Percentiles rank a stretch among this genome's conserved stretches.
Conservation (phyloP, 306 rosid species). For the Malus asiatica region DNA sequence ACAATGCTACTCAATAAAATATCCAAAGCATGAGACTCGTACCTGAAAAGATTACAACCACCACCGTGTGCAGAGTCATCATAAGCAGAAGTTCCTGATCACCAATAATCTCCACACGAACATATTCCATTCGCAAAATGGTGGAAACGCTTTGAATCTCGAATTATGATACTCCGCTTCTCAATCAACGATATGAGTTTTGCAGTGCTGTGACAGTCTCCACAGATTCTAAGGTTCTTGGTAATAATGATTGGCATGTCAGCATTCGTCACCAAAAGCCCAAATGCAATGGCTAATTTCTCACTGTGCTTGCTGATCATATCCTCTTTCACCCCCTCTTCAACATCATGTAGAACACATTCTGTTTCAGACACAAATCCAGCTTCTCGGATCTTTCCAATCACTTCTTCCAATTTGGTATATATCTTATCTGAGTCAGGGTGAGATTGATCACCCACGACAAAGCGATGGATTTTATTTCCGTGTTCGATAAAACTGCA, state of each 20-base stretch:
- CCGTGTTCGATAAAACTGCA: slow-evolving; percentile 57
- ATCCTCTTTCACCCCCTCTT: slow-evolving; percentile 51
- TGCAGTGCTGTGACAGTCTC: slow-evolving; percentile 61
- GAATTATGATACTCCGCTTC: slow-evolving; percentile 45
- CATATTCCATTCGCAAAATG: slow-evolving; percentile 53
- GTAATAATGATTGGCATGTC: slow-evolving; percentile 42
- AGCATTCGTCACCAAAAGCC: slow-evolving; percentile 44
- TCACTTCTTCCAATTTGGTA: slow-evolving; percentile 47
- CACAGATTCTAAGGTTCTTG: slow-evolving; percentile 67
- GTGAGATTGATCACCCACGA: slow-evolving; percentile 57
- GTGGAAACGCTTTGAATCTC: slow-evolving; percentile 79
- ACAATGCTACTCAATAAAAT: background rate
- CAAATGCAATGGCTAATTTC: slow-evolving; percentile 80
- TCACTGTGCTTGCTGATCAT: slow-evolving; percentile 70
- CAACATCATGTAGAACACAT: slow-evolving; percentile 57
- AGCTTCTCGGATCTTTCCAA: slow-evolving; percentile 37
- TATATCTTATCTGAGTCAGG: slow-evolving; percentile 52
- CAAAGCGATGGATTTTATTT: slow-evolving; percentile 47
- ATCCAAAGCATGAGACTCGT: background rate
- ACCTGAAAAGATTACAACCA: background rate
- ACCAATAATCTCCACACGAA: slow-evolving; percentile 79
- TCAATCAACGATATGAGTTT: slow-evolving; percentile 52
- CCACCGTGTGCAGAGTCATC: background rate
- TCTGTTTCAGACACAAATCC: slow-evolving; percentile 61
- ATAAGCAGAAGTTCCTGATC: background rate